Evolutionary conservation across 2,329 filamentous ascomycete species (phyloP), one percentile per base, ranked within the genome.

Genomic region (Claviceps sp.): DNA sequence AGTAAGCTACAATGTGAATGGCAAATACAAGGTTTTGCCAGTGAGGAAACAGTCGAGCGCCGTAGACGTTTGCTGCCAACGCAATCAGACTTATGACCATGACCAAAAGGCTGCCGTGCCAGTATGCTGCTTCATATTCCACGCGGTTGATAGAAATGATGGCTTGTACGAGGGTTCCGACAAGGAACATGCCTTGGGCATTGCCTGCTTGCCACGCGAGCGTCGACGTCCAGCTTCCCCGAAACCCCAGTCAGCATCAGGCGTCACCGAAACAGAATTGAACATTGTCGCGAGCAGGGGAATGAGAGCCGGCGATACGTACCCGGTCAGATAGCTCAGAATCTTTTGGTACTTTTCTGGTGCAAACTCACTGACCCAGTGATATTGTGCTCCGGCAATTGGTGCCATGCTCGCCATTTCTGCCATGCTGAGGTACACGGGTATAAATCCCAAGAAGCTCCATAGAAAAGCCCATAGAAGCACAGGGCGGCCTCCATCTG

Each of bases 331-430:
- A 18, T 51, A 54, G 26, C 52, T 52, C 18, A 54, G 26, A 7
- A 52, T 11, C n/a, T 49, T 52, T 13, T 54, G 49, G 24, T 45
- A 44, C 18, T 24, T 51, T 18, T 54, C 49, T 5, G 52, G 52
- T 38, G 49, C 52, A 47, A 54, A 54, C 14, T 54, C 52, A 42
- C 52, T 52, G 48, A 54, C 52, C 56, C 56, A 57, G 40, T 58
- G 56, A 18, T 58, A 57, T 20, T 58, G 56, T 2, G 56, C 56
- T 8, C 56, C 56, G 7, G 56, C 56, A n/a, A 57, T 58, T 13
- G 56, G 56, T 2, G 55, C 55, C 2, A 58, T 58, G 13, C 55
- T 52, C 1, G 56, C 52, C 11, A 58, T 55, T 41, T 58, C 56
- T 4, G 55, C 56, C 55, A 57, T 57, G 7, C 52, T 54, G 13